phyloP scores from a whole-genome alignment of 2,329 filamentous ascomycete genomes.

The Stachybotrys echinatus region DNA sequence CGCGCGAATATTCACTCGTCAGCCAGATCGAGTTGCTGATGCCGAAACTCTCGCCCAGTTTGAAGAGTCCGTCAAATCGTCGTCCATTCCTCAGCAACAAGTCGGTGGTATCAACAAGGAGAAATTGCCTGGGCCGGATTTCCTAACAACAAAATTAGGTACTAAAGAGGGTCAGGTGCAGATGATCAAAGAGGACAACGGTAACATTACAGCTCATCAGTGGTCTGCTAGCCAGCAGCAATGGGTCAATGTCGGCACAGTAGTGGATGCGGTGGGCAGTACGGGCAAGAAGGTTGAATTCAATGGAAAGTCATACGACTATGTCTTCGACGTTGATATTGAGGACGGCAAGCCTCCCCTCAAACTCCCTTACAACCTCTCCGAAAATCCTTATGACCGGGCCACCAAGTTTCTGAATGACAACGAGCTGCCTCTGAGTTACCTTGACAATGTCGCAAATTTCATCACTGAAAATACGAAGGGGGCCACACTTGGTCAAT shows the following conservation, averaged over 20 bases:
- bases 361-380: conserved; percentile 90
- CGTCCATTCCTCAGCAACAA: conserved; percentile 83
- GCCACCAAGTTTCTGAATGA: conserved; percentile 86
- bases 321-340: conserved; percentile 93
- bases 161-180: conserved; percentile 96
- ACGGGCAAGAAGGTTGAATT: conserved; percentile 73
- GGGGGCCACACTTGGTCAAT: conserved; percentile 73
- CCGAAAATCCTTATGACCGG: conserved; percentile 86
- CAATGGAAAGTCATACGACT: conserved; percentile 86
- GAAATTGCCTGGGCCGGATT: conserved; percentile 82
- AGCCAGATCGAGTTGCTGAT: conserved; percentile 63
- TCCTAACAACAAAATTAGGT: conserved; percentile 73
- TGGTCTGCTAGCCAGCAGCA: conserved; percentile 70
- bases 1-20: conserved; percentile 78
- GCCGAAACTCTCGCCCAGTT: conserved; percentile 66
- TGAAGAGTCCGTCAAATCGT: conserved; percentile 74
- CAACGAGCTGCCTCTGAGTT: conserved; percentile 81
- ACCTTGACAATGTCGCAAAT: conserved; percentile 86
- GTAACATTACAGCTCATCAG: conserved; percentile 78
- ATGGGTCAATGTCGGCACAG: conserved; percentile 89
- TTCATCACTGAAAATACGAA: conserved; percentile 90
- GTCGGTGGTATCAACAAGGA: conserved; percentile 84
- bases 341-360: conserved; percentile 89
- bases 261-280: conserved; percentile 83
- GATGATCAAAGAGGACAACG: conserved; percentile 80